Conservation (phyloP, 2,329 filamentous ascomycete genomes). For the Huntiella abstrusa region DNA sequence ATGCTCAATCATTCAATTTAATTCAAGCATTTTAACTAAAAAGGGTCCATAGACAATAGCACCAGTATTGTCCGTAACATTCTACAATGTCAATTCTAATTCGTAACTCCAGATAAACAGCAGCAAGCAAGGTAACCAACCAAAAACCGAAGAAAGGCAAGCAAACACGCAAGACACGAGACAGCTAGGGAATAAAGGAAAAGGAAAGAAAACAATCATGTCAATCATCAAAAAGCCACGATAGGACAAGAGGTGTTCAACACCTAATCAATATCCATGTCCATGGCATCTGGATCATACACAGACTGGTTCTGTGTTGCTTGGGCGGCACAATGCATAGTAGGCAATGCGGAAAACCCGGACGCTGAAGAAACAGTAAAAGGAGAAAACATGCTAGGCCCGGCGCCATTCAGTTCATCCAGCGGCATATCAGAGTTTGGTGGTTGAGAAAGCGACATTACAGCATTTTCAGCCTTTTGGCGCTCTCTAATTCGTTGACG, state of each 20-base stretch:
- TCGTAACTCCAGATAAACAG: neutral
- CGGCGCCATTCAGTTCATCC: too few relatives aligned
- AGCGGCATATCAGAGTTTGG: too few relatives aligned
- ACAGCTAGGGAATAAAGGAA: neutral
- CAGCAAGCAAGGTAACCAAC: neutral
- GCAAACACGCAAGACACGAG: neutral
- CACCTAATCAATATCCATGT: slow-evolving; percentile 9
- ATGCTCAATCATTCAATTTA: too few relatives aligned
- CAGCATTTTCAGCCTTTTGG: slow-evolving; percentile 22
- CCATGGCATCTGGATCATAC: slow-evolving; percentile 9
- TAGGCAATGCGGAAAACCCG: neutral
- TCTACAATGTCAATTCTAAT: too few relatives aligned
- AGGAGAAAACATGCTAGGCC: neutral
- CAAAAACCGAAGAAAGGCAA: neutral
- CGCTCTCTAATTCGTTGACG: slow-evolving; percentile 46
- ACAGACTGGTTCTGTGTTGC: slow-evolving; percentile 4
- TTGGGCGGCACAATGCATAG: neutral
- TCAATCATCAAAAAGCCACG: neutral
- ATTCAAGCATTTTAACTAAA: too few relatives aligned
- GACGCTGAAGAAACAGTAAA: neutral
- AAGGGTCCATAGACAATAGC: too few relatives aligned
- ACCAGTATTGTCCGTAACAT: too few relatives aligned
- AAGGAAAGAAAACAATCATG: neutral
- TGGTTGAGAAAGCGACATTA: too few relatives aligned
- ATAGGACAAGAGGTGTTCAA: neutral